A percentile compares a stretch with the other conserved stretches of the same genome.
Conservation (phyloP, 306 rosid species). For the Rubus parviflorus region DNA sequence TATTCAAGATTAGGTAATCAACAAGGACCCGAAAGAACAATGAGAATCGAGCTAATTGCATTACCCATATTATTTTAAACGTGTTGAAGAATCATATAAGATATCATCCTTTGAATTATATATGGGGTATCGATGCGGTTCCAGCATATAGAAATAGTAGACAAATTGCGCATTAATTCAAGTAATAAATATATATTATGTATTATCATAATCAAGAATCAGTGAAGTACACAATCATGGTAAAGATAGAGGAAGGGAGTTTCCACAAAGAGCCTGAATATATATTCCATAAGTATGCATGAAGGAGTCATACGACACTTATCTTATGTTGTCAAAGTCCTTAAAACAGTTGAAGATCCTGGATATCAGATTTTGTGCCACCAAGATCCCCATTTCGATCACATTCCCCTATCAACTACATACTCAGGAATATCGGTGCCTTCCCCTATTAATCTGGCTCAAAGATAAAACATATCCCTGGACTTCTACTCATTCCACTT, state of each 20-base stretch:
- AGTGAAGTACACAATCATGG: neutral
- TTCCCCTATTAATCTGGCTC: neutral
- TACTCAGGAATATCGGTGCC: neutral
- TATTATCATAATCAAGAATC: neutral
- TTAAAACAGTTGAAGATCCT: slow-evolving; percentile 5
- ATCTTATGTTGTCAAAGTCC: neutral
- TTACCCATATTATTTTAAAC: neutral
- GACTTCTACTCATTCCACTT: neutral
- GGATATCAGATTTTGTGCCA: slow-evolving; percentile 11
- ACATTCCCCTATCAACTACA: neutral
- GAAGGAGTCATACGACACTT: neutral
- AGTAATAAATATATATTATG: neutral
- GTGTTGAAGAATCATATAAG: neutral
- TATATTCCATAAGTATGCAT: neutral
- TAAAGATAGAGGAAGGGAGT: neutral
- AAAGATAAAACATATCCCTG: neutral
- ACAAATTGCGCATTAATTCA: neutral
- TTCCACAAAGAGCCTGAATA: neutral
- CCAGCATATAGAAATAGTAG: neutral
- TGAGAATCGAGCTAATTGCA: slow-evolving; percentile 5
- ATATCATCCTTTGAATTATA: neutral
- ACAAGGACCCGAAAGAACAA: slow-evolving; percentile 6
- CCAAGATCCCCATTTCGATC: neutral
- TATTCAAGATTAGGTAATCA: slow-evolving; percentile 15
- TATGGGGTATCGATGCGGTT: neutral